Evolutionary conservation across 805 yeast genomes (phyloP).

Genomic region (Peterozyma xylosa): DNA sequence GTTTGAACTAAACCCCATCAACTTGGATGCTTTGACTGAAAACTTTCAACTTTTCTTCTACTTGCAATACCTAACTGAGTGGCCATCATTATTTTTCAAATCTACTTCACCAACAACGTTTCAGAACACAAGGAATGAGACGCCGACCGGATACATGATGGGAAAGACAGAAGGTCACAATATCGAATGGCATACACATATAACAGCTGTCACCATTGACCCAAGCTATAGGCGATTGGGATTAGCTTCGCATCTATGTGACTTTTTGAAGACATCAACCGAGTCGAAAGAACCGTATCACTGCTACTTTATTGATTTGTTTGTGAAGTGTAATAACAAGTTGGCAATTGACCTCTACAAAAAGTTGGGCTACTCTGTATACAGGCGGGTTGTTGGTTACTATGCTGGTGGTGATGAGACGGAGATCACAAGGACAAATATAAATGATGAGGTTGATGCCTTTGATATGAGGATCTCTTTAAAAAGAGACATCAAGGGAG

Average conservation of each 20-base stretch:
- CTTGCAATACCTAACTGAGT: conserved; percentile 68
- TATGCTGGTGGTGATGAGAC: conserved; percentile 47
- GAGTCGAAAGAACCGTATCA: conserved; percentile 67
- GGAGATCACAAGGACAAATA: conserved; percentile 26
- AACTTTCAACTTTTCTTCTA: conserved; percentile 83
- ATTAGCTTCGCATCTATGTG: conserved; percentile 73
- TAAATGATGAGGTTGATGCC: conserved; percentile 73
- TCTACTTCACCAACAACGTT: conserved; percentile 23
- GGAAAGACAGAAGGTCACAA: conserved; percentile 91
- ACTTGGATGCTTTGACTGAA: conserved; percentile 86
- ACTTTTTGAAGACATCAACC: conserved; percentile 64
- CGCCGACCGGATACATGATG: conserved; percentile 70
- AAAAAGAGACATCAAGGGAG: conserved; percentile 44
- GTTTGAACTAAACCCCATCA: conserved; percentile 63
- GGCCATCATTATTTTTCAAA: conserved; percentile 90
- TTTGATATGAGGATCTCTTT: conserved; percentile 75
- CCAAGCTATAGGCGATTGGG: conserved; percentile 80
- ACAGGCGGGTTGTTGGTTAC: conserved; percentile 82
- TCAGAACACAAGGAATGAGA: conserved; percentile 16
- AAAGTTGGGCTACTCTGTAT: conserved; percentile 78
- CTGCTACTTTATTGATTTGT: conserved; percentile 82
- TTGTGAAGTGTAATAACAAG: conserved; percentile 79
- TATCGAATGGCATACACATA: conserved; percentile 92
- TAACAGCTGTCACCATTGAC: conserved; percentile 90
- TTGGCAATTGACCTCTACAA: conserved; percentile 81